Evolutionary conservation across 345 rosid species (phyloP), one percentile per base, ranked within the genome.

Genomic region (Streptanthus diversifolius): DNA sequence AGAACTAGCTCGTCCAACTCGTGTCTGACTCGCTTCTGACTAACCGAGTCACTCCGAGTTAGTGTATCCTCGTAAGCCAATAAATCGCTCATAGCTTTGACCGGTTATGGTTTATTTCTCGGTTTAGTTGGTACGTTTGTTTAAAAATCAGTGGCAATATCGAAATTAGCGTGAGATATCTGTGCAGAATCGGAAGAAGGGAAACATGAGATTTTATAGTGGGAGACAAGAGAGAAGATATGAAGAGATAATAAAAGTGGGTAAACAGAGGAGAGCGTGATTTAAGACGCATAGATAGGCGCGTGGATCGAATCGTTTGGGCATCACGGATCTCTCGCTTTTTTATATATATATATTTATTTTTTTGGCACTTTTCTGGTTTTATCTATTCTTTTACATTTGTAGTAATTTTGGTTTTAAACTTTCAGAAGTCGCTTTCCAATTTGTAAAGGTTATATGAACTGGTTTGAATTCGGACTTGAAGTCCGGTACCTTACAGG

Each of bases 311-410:
- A 80, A 74, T 55, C 54, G 77, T 45, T 55, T 25, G 82, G 66
- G 66, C 81, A 77, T 83, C 90, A 84, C 84, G 88, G 84, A 80
- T 74, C 66, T 68, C 82, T 72, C 63, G 70, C 80, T 47, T 49
- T 24, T 24, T 5, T 10, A 55, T 19, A 10, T 58, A 1, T 15
- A 17, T 47, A 35, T 65, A 1, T 25, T 29, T 55, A 3, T 68
- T 36, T 43, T 44, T 70, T 30, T 12, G 45, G 17, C 8, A 22
- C 15, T 61, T 71, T 73, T 30, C 17, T 45, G 32, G 53, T 47
- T 63, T 29, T 63, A 27, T 40, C 5, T 66, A 5, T 17, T 57
- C 3, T 56, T 73, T 74, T 37, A 48, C 39, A 4, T 24, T 63
- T 70, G 35, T 40, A 8, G 10, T 11, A 21, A 21, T 32, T 53